phyloP scores from a whole-genome alignment of 2,329 filamentous ascomycete genomes.

The Trichophyton benhamiae region DNA sequence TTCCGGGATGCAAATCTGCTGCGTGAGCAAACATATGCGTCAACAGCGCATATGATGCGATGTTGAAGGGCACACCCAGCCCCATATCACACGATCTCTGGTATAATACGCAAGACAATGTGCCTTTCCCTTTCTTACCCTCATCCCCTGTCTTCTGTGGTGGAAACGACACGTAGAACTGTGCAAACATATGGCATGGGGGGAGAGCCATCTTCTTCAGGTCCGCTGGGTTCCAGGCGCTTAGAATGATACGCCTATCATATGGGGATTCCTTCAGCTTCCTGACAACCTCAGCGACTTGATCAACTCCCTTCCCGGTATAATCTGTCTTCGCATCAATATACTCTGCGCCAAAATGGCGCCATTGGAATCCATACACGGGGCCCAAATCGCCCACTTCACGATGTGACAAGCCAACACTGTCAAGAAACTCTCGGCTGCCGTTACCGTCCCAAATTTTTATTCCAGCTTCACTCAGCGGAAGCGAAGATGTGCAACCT shows the following conservation, averaged over 20 bases:
- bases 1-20: constrained; percentile 72
- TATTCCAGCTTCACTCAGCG: constrained; percentile 66
- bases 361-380: constrained; percentile 98
- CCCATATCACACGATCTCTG: constrained; percentile 96
- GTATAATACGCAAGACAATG: constrained; percentile 81
- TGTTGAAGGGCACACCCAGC: constrained; percentile 94
- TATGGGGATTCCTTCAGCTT: constrained; percentile 76
- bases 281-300: constrained; percentile 77
- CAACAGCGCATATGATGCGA: constrained; percentile 82
- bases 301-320: constrained; percentile 77
- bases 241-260: constrained; percentile 79
- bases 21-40: constrained; percentile 92
- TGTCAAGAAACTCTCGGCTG: constrained; percentile 78
- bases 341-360: constrained; percentile 91
- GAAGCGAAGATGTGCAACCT: constrained; percentile 65
- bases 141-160: constrained; percentile 20
- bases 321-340: constrained; percentile 69
- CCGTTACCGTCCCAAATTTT: constrained; percentile 99
- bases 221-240: constrained; percentile 87
- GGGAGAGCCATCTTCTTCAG: constrained; percentile 79
- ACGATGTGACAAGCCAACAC: constrained; percentile 65
- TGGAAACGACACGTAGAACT: constrained; percentile 81
- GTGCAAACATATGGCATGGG: constrained; percentile 95
- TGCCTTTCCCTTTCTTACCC: constrained; percentile 37
- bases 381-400: constrained; percentile 83